Base-by-base conservation (phyloP, 2,329 filamentous ascomycete genomes). In the Byssoonygena ceratinophila region DNA sequence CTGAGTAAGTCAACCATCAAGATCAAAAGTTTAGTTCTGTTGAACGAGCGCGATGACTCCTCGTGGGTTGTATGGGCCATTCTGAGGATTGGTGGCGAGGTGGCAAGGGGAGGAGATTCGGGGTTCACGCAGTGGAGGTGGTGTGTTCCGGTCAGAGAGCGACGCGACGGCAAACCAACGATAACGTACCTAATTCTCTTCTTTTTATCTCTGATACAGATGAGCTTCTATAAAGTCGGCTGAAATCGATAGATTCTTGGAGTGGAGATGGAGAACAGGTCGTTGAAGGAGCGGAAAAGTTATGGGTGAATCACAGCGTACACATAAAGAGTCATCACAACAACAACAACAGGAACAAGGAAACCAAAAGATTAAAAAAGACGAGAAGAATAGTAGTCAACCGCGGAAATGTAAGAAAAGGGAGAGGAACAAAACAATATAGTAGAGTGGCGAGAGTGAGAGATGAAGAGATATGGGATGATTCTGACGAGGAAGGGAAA, bases 331-430 rank as follows among this genome's bases (percentile, higher is more conserved):
- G 29, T 44, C 36, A 50, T 22, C 47, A 41, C 51, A 53, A 34
- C 44, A 43, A 34, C 32, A 47, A 39, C 20, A 55, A 57, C 43
- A 46, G 31, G 47, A 22, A 52, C 46, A 52, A 53, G 27, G 25
- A 48, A 16, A 46, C 7, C 18, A 43, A 45, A 22, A 3, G 16
- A 40, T 18, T 7, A 16, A 20, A 18, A 16, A 16, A 18, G 14
- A 37, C 4, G n/a, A 16, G 14, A 20, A 31, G 37, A 37, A 14
- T 14, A 9, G 14, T 34, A 11, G 7, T 4, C 34, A 20, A 34
- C 29, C 8, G 9, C 8, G 25, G 14, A 20, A 45, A 29, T 16
- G 32, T 27, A 31, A 3, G 5, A 29, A 29, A 45, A 31, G n/a
- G n/a, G 14, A 14, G 2, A 32, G 18, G 34, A 14, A 32, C 9